Evolutionary conservation across 345 rosid genomes (phyloP), one percentile per base, ranked within the genome.

Genomic region (Reutealis trisperma): DNA sequence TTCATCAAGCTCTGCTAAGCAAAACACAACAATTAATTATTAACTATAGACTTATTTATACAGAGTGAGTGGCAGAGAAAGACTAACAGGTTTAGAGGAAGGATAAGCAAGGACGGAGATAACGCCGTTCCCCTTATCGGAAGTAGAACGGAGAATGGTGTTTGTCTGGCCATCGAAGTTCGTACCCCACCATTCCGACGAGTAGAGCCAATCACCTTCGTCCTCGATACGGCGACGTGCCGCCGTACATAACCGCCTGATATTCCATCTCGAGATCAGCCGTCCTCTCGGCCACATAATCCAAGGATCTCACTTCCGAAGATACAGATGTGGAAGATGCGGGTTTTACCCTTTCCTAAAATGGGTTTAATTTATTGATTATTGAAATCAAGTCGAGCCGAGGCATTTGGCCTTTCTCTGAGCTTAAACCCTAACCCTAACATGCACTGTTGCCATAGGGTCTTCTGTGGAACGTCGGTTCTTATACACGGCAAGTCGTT

Each of bases 171-270:
- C 87, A 5, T 71, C 81, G 77, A 84, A 78, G 4, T 78, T 76
- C 55, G 90, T 80, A 18, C 90, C 92, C 97, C 94, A 92, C 99
- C 98, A 95, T 80, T 95, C 99, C 61, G 89, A 81, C 8, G 92
- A 86, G 86, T 92, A 90, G 75, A 66, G 59, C 98, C 97, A 93
- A 82, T 93, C 94, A 64, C 98, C 99, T 81, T 95, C 98, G 82
- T 95, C 99, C 61, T 81, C 80, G 16, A 84, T 18, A 60, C 42
- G 77, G 34, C 85, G 82, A 30, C 73, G 76, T 13, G 71, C 9
- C 9, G 82, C 82, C 13, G 91, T 85, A 76, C 83, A 82, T 72
- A 88, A 76, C 63, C 83, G 81, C 55, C 95, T 87, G 75, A 64
- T 32, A 19, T 22, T 65, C 71, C 72, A 34, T 54, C 65, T 45